Base-by-base conservation (phyloP, 768 basidiomycete species). In the Russula virescens region DNA sequence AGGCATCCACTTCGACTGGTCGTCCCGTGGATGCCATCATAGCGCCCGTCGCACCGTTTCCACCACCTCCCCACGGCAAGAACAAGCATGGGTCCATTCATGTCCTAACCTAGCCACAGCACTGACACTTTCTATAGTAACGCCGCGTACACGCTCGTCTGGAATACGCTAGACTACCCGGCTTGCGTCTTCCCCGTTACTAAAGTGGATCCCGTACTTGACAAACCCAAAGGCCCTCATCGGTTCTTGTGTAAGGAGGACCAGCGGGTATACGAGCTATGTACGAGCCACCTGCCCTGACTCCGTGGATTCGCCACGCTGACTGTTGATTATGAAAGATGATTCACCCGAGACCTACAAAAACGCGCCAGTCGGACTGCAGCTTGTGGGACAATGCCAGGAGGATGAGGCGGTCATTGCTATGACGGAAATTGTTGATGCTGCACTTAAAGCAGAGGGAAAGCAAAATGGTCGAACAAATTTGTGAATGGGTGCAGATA, bases 21-120 rank as follows among this genome's bases (percentile, higher is more conserved):
- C 71, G 82, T 35, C 81, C 82, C 0, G 75, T 83, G 5, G 83
- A 84, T 64, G 80, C 78, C 2, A 76, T 84, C 68, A 79, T 84
- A 57, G 75, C 74, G 10, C 79, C 83, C 18, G 76, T 71, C 0
- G 76, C 75, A 3, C 74, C 78, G 7, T 78, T 75, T 66, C 68
- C 77, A 3, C 77, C 81, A 0, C 73, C 74, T 46, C 81, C 78
- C 9, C 81, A 81, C 58, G 80, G 79, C 2, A 70, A 73, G 50
- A 75, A 78, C 61, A 72, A 67, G 79, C 78, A 52, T 63, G 76
- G 71, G 1, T 50, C 21, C 10, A 34, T n/a, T 60, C 23, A 61
- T 18, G 10, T 21, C n/a, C 46, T 28, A 11, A 43, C 11, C 1
- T 28, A 7, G 25, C 11, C 21, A 21, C 18, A 48, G 25, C 25